Percentiles rank a stretch among this genome's conserved stretches.
Conservation (phyloP, 495 filamentous ascomycete species). For the Aspergillus egyptiacus region DNA sequence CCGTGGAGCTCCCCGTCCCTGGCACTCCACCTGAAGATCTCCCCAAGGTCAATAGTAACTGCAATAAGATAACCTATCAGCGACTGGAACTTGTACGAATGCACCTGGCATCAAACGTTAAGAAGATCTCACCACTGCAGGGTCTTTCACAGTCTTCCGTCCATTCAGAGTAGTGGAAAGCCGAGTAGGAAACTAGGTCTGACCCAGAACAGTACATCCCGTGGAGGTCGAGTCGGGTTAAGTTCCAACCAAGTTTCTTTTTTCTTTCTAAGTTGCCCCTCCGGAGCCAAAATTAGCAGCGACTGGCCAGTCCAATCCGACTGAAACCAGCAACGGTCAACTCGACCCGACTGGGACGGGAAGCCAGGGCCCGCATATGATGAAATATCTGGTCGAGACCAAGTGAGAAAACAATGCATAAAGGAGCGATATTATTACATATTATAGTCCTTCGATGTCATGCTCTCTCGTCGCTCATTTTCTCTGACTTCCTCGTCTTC, state of each 20-base stretch:
- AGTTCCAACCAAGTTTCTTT: too few species aligned
- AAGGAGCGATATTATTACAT: too few species aligned
- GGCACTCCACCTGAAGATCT: too few species aligned
- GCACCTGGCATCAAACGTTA: too few species aligned
- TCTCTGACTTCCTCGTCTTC: neutral
- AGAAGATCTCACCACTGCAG: neutral
- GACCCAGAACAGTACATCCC: neutral
- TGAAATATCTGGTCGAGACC: neutral
- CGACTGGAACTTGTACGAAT: too few species aligned
- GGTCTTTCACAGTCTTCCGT: neutral
- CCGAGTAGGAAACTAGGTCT: neutral
- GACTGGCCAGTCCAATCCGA: constrained; percentile 6
- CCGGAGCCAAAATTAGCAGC: constrained; percentile 12
- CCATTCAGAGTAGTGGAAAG: neutral
- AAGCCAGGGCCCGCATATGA: neutral
- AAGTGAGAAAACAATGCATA: too few species aligned
- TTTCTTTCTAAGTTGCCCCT: constrained; percentile 1
- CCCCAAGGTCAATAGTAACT: too few species aligned
- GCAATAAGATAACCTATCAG: too few species aligned
- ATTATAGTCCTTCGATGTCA: too few species aligned
- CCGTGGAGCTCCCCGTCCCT: neutral
- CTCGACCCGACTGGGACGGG: neutral
- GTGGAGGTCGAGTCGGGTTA: too few species aligned
- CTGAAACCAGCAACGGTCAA: neutral
- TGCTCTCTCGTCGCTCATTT: too few species aligned